Conservation (phyloP, 345 rosid species). For the Punica granatum region DNA sequence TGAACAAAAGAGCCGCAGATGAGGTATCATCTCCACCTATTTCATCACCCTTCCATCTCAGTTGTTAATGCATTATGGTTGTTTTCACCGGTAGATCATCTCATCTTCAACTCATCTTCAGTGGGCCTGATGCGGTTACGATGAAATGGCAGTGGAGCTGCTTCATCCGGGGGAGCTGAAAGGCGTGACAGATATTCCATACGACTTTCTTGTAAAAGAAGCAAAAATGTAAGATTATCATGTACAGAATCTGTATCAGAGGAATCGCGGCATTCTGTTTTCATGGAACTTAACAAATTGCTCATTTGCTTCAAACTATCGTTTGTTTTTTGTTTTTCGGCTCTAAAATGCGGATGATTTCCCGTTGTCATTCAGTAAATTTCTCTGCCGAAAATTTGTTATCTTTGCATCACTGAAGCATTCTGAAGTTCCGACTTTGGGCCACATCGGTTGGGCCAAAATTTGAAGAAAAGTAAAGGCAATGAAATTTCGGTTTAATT, state of each 20-base stretch:
- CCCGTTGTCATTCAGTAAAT: too few relatives aligned
- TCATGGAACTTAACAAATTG: not conserved
- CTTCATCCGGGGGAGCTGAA: not conserved
- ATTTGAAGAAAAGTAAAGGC: too few relatives aligned
- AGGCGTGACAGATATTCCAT: not conserved
- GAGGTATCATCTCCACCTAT: not conserved
- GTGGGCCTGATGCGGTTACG: not conserved
- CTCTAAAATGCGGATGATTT: too few relatives aligned
- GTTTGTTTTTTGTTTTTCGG: not conserved
- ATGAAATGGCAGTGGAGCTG: not conserved
- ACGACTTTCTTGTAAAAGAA: not conserved
- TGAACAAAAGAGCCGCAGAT: constrained; percentile 31
- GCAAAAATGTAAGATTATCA: not conserved
- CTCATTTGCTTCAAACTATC: not conserved
- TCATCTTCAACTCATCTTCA: not conserved
- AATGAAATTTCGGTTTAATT: too few relatives aligned
- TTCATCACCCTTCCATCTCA: not conserved
- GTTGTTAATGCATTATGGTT: not conserved
- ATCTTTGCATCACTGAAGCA: too few relatives aligned
- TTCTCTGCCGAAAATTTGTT: too few relatives aligned
- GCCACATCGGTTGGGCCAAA: too few relatives aligned
- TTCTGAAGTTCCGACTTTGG: too few relatives aligned
- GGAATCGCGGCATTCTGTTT: not conserved
- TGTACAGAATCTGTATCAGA: not conserved
- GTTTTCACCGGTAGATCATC: not conserved